phyloP scores from a whole-genome alignment of 1,284 basidiomycete species.

The Trametes versicolor region DNA sequence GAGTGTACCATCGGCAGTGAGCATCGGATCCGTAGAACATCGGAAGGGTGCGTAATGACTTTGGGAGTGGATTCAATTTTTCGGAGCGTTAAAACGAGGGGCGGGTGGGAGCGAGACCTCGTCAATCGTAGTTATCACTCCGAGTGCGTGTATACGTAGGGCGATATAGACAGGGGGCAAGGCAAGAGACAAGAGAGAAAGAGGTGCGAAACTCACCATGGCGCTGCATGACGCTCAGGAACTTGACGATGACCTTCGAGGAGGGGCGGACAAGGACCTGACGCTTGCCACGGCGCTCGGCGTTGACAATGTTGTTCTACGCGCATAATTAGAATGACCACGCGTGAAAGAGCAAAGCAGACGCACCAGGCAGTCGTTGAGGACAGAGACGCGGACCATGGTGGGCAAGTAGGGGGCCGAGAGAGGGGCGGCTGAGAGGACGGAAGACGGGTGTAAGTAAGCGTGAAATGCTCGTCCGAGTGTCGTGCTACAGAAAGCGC shows the following conservation, averaged over 20 bases:
- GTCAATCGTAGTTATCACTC: conserved; percentile 81
- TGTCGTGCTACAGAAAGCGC: conserved; percentile 83
- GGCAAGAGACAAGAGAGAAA: conserved; percentile 22
- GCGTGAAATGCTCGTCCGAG: conserved; percentile 71
- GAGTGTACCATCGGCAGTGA: conserved; percentile 67
- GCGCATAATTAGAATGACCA: conserved; percentile 9
- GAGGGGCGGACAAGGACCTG: conserved; percentile 96
- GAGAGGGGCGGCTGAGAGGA: conserved; percentile 37
- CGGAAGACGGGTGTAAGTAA: conserved; percentile 42
- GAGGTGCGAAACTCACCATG: conserved; percentile 75
- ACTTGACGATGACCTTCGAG: conserved; percentile 97
- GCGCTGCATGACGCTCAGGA: conserved; percentile 96
- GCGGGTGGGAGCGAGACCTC: conserved; percentile 62
- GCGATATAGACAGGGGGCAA: conserved; percentile 1
- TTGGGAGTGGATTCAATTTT: conserved; percentile 60
- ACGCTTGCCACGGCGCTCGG: conserved; percentile 97
- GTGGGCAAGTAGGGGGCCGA: conserved; percentile 43
- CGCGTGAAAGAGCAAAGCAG: too few relatives aligned
- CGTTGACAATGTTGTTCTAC: conserved; percentile 97
- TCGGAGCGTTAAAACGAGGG: conserved; percentile 80
- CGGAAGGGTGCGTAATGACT: conserved; percentile 58
- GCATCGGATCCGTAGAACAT: conserved; percentile 53
- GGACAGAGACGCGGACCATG: conserved; percentile 89
- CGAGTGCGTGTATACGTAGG: conserved; percentile 47
- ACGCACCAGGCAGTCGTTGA: conserved; percentile 86